phyloP scores from a whole-genome alignment of 2,329 filamentous ascomycete species.

The Penicillium sp. region DNA sequence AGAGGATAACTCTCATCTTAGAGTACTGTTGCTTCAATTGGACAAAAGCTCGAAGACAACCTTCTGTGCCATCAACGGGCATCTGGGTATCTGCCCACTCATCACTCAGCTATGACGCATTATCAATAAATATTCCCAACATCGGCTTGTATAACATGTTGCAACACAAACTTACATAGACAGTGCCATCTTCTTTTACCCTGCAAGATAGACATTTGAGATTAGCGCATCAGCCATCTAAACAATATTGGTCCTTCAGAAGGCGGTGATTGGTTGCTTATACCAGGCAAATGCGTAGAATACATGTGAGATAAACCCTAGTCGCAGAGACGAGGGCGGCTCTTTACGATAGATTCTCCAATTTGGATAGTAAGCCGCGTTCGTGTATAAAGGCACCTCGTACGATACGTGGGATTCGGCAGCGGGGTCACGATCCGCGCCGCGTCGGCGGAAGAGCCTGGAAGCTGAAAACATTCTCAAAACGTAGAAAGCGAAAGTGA shows the following conservation, averaged over 20 bases:
- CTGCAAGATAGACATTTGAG: conserved; percentile 41
- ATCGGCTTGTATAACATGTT: background rate
- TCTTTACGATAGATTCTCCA: conserved; percentile 70
- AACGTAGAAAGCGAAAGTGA: background rate
- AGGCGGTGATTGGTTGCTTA: conserved; percentile 22
- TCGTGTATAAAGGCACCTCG: conserved; percentile 50
- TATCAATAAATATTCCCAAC: conserved; percentile 2
- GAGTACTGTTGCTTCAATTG: conserved; percentile 69
- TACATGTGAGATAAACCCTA: conserved; percentile 74
- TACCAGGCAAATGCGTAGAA: conserved; percentile 77
- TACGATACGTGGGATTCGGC: conserved; percentile 24
- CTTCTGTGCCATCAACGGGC: conserved; percentile 68
- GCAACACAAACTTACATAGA: conserved; percentile 61
- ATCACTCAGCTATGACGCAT: conserved; percentile 64
- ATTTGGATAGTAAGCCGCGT: conserved; percentile 84
- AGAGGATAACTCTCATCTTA: conserved; percentile 72
- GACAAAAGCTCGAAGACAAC: conserved; percentile 71
- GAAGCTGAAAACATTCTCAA: conserved; percentile 22
- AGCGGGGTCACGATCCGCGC: conserved; percentile 19
- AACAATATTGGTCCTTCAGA: background rate
- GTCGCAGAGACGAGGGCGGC: conserved; percentile 70
- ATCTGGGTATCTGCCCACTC: conserved; percentile 73
- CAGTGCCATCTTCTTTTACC: conserved; percentile 67
- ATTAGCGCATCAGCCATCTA: conserved; percentile 26
- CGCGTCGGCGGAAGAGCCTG: conserved; percentile 20